These are phyloP conservation scores for Pelargonium myrrhifolium DNA, from an alignment of 441 rosid genomes.

Conservation along the genomic window DNA sequence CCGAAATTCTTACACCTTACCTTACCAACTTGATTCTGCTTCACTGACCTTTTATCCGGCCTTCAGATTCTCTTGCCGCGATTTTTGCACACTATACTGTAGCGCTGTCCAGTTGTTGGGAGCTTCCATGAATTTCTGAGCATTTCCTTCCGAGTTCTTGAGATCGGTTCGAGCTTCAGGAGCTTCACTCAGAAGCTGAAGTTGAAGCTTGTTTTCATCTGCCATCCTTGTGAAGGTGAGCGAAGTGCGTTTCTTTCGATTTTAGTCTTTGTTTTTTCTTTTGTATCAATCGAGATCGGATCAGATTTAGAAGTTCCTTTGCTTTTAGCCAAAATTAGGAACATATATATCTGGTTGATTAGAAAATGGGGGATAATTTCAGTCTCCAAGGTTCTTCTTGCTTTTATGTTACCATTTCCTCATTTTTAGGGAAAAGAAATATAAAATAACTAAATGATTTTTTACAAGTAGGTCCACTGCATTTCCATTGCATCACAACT, in stretches of 20 bases:
- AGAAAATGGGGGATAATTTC: conserved; percentile 15
- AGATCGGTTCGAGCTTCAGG: neutral
- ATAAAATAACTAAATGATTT: neutral
- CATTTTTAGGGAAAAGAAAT: neutral
- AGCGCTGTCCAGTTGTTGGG: neutral
- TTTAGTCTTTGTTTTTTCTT: neutral
- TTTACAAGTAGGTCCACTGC: neutral
- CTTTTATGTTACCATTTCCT: neutral
- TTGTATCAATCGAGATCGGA: conserved; percentile 32
- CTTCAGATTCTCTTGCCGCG: neutral
- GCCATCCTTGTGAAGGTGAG: conserved; percentile 1
- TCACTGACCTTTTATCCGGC: neutral
- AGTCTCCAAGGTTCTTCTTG: neutral
- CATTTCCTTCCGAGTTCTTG: neutral
- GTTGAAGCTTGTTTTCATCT: neutral
- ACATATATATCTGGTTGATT: conserved; percentile 11
- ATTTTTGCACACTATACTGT: neutral
- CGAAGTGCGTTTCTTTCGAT: neutral
- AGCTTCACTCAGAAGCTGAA: neutral
- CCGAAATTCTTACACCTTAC: neutral
- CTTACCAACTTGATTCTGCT: neutral
- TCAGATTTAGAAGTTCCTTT: conserved; percentile 21
- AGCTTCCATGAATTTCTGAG: neutral
- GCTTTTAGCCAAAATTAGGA: conserved; percentile 3
- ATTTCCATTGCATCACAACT: neutral